Evolutionary conservation across 768 basidiomycete genomes (phyloP).

Genomic region (Tricholoma sp.): DNA sequence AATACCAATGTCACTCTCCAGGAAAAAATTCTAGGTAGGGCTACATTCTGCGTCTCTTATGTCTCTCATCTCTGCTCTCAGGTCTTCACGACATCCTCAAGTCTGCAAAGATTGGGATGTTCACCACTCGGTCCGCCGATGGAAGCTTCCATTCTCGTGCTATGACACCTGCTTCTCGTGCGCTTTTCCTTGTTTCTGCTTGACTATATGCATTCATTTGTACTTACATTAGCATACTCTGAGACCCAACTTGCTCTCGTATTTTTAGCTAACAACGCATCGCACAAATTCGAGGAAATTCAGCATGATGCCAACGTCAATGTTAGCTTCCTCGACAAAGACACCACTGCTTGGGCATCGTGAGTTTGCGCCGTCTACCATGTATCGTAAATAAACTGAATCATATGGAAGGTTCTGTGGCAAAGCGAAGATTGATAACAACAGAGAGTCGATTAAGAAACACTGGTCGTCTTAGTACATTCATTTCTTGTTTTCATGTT

Average conservation of each 20-base stretch:
- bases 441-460: constrained; percentile 59
- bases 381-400: not conserved
- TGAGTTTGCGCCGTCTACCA: constrained; percentile 17
- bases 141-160: constrained; percentile 76
- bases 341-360: constrained; percentile 74
- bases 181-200: constrained; percentile 16
- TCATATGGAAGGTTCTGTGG: constrained; percentile 53
- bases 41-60: not conserved
- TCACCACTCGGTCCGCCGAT: constrained; percentile 64
- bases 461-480: constrained; percentile 55
- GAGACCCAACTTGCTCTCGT: constrained; percentile 50
- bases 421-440: constrained; percentile 58
- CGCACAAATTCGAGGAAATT: constrained; percentile 74
- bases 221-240: constrained; percentile 32
- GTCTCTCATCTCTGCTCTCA: constrained; percentile 21
- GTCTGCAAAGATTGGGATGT: constrained; percentile 63
- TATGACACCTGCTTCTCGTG: constrained; percentile 72
- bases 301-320: constrained; percentile 75
- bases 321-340: constrained; percentile 68
- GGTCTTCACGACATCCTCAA: constrained; percentile 64
- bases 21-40: constrained; percentile 59
- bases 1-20: constrained; percentile 50
- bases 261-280: constrained; percentile 71
- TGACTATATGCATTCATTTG: not conserved
- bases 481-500: not conserved